Evolutionary conservation across 805 yeast species (phyloP).

Genomic region (Scheffersomyces coipomensis): DNA sequence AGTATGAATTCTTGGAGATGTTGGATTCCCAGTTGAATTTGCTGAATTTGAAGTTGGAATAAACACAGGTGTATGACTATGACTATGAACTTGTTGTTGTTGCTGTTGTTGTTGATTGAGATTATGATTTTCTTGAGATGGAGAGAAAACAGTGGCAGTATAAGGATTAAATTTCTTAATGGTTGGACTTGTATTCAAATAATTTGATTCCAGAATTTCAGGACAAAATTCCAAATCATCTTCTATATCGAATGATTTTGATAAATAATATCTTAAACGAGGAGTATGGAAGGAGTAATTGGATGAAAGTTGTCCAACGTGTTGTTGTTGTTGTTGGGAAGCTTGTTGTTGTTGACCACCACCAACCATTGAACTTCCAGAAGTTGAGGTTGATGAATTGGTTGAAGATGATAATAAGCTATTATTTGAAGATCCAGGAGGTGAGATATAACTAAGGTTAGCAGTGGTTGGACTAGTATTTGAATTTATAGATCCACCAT

Average conservation of each 20-base stretch:
- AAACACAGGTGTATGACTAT: slow-evolving; percentile 8
- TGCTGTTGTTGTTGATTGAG: slow-evolving; percentile 12
- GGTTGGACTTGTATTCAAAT: slow-evolving; percentile 24
- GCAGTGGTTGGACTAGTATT: slow-evolving; percentile 8
- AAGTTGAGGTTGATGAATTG: not conserved
- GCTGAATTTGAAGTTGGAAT: slow-evolving; percentile 7
- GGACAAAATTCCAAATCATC: slow-evolving; percentile 69
- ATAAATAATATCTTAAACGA: slow-evolving; percentile 54
- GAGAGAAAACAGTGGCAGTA: slow-evolving; percentile 62
- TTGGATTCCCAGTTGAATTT: slow-evolving; percentile 8
- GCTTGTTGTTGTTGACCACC: not conserved
- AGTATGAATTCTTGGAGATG: slow-evolving; percentile 48
- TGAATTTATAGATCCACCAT: not conserved
- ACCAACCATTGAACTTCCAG: not conserved
- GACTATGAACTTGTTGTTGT: no score
- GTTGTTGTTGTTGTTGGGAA: not conserved
- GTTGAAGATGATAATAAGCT: slow-evolving; percentile 6
- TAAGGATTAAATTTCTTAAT: slow-evolving; percentile 64
- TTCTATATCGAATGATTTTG: slow-evolving; percentile 60
- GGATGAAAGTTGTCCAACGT: slow-evolving; percentile 10
- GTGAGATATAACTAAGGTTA: slow-evolving; percentile 20
- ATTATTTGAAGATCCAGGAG: slow-evolving; percentile 16
- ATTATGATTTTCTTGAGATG: slow-evolving; percentile 34
- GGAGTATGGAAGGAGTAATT: slow-evolving; percentile 44
- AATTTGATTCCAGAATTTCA: slow-evolving; percentile 42